Evolutionary conservation across 129 eudicot genomes (phyloP).

Genomic region (Heracleum sosnowskyi): DNA sequence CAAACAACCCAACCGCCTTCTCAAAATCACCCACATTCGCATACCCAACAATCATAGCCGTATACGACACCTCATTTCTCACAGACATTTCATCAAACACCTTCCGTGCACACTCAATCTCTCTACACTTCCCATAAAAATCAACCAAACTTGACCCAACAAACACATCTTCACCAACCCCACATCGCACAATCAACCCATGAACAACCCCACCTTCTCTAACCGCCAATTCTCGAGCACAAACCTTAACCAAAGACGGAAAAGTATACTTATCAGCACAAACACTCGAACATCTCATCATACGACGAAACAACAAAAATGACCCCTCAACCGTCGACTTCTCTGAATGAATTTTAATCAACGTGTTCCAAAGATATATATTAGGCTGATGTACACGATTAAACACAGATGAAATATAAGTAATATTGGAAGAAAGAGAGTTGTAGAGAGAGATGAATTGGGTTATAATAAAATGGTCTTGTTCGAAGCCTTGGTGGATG

Average conservation of each 20-base stretch:
- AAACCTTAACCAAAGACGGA: conserved; percentile 49
- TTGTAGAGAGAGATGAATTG: conserved; percentile 34
- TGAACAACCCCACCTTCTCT: conserved; percentile 49
- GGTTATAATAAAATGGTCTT: conserved; percentile 44
- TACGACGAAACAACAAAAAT: conserved; percentile 27
- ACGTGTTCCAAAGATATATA: conserved; percentile 48
- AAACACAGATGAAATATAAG: conserved; percentile 42
- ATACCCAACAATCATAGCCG: conserved; percentile 59
- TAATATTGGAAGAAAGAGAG: conserved; percentile 13
- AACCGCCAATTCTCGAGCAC: conserved; percentile 30
- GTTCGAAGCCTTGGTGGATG: conserved; percentile 53
- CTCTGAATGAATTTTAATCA: conserved; percentile 30
- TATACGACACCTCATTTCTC: conserved; percentile 67
- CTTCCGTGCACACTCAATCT: conserved; percentile 41
- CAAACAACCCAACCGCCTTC: conserved; percentile 41
- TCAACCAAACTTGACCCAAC: conserved; percentile 73
- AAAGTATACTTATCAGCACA: conserved; percentile 47
- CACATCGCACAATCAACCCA: conserved; percentile 45
- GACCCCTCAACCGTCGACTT: conserved; percentile 19
- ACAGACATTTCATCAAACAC: conserved; percentile 57
- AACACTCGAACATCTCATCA: conserved; percentile 27
- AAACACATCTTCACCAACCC: conserved; percentile 40
- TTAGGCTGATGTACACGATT: conserved; percentile 48
- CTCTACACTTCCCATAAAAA: conserved; percentile 60
- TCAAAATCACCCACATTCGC: conserved; percentile 28